Base-by-base conservation (phyloP, 352 stramenopile genomes). In the Phytophthora cactorum region DNA sequence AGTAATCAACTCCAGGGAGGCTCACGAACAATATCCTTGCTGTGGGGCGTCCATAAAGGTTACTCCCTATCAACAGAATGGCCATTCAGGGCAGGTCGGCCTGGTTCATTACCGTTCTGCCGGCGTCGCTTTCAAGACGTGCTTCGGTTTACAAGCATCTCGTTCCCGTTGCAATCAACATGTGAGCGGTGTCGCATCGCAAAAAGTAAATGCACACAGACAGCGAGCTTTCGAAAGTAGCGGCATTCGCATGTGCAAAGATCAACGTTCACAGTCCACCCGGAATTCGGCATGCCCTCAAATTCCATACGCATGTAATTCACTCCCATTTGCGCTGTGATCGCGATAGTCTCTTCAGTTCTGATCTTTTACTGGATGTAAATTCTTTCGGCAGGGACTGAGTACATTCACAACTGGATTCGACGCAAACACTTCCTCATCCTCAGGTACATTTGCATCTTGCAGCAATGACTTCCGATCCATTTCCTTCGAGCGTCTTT, bases 241-340 rank as follows among this genome's bases (percentile, higher is more conserved):
- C 46, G 25, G 25, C 45, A 52, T 3, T 14, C 5, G 10, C 45
- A 52, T 5, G 5, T 52, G n/a, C 12, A 7, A 11, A 34, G 27
- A 3, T 5, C 12, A 14, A 52, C 45, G 22, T 34, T 32, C 14
- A 52, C 45, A 6, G 8, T 27, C 45, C 45, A 52, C 5, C 45
- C 45, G 4, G 2, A 9, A 34, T n/a, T 34, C 12, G 45, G 45
- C 45, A 52, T 52, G 17, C 22, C 45, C n/a, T 52, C 46, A 34
- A 52, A 52, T 11, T 52, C 27, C 46, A 52, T 52, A 8, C 46
- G 12, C 2, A 27, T 27, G 27, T 52, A 52, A 12, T 38, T 52
- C 8, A 32, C 22, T 52, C 25, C 44, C n/a, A 50, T 50, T 50
- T 31, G 44, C 5, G 44, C 44, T 8, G 28, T 52, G 27, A 52